Conservation (phyloP, 202 grass and related monocot genomes). For the Carex arenaria region DNA sequence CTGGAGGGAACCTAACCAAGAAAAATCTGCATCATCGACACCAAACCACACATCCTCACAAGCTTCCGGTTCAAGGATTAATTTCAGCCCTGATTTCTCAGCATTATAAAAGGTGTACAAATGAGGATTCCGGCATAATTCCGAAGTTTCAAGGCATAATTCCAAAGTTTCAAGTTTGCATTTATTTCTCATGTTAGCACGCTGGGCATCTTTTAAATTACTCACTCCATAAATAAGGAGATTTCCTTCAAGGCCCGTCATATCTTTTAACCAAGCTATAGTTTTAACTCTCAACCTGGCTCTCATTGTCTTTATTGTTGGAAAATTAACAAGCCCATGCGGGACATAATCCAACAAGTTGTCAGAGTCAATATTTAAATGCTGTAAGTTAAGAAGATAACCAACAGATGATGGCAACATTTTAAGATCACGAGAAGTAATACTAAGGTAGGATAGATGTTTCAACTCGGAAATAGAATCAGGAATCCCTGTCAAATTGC, state of each 20-base stretch:
- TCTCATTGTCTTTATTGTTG: background rate
- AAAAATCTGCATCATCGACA: background rate
- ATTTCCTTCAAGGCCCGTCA: background rate
- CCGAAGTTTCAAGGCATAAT: background rate
- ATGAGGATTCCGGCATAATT: background rate
- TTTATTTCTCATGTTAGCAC: background rate
- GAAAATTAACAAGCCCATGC: background rate
- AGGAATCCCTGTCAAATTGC: too few species aligned
- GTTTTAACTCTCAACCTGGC: background rate
- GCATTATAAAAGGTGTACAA: too few species aligned
- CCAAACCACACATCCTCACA: too few species aligned
- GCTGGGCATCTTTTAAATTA: background rate
- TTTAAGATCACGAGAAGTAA: too few species aligned
- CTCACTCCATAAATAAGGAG: background rate
- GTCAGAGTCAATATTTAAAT: background rate
- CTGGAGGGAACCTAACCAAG: slow-evolving; percentile 1
- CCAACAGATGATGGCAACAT: too few species aligned
- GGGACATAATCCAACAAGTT: background rate
- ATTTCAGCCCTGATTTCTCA: too few species aligned
- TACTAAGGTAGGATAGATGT: too few species aligned
- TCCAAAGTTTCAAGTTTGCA: background rate
- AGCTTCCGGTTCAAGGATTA: background rate
- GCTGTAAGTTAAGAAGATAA: too few species aligned
- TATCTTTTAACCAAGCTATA: background rate
- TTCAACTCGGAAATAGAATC: too few species aligned